A percentile compares a stretch with the other conserved stretches of the same genome.
phyloP scores from a whole-genome alignment of 768 basidiomycete species.

The Mrakia hoshinonis region DNA sequence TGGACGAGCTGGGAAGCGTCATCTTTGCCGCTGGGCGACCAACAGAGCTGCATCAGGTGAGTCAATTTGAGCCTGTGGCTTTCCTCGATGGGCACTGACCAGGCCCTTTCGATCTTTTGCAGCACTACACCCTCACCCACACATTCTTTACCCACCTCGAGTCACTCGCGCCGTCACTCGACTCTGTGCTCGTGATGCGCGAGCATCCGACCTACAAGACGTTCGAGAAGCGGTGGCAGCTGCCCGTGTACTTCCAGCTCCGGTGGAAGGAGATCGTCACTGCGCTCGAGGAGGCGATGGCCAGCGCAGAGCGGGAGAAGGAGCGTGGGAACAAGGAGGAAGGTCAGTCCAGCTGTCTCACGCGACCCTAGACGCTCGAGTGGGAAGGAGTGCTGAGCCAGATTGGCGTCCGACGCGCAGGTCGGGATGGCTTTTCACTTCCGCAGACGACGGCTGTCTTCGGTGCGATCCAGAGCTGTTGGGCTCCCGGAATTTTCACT shows the following conservation, averaged over 20 bases:
- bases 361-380: neutral
- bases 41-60: constrained; percentile 76
- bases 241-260: constrained; percentile 92
- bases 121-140: constrained; percentile 80
- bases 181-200: constrained; percentile 63
- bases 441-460: constrained; percentile 48
- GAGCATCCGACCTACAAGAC: constrained; percentile 57
- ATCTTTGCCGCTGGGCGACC: constrained; percentile 91
- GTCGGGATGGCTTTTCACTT: constrained; percentile 31
- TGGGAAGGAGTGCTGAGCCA: neutral
- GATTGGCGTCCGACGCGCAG: neutral
- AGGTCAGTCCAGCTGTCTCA: neutral
- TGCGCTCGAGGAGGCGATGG: constrained; percentile 61
- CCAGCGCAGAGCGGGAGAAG: constrained; percentile 4
- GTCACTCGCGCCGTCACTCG: constrained; percentile 64
- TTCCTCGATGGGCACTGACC: neutral
- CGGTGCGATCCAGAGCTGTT: constrained; percentile 66
- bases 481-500: constrained; percentile 78
- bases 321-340: neutral
- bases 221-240: constrained; percentile 85
- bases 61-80: constrained; percentile 30
- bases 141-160: constrained; percentile 76
- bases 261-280: constrained; percentile 90
- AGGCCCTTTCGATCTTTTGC: constrained; percentile 2
- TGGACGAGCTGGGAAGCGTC: constrained; percentile 69